Evolutionary conservation across 768 basidiomycete species (phyloP), one percentile per base, ranked within the genome.

Genomic region (Kwoniella heveanensis): DNA sequence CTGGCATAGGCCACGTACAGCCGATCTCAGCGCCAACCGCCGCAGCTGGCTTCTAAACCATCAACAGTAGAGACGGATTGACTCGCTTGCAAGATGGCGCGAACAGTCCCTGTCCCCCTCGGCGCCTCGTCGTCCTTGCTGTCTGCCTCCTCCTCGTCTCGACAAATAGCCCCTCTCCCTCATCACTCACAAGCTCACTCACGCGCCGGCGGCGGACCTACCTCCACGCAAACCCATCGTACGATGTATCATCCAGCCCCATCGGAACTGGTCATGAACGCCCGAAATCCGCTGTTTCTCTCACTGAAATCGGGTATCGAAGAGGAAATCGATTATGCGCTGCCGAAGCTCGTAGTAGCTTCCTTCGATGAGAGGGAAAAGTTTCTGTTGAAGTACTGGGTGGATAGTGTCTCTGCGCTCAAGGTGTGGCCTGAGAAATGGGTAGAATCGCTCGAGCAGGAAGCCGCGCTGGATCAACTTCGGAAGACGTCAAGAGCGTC

Each of bases 401-500:
- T 90, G 0, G 91, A 91, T 9, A 83, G 94, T 46, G 86, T 90
- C 25, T 89, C 92, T 70, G 88, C 88, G 5, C 83, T 97, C 22
- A 89, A 92, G 64, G 89, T 89, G 74, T 92, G 89, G 89, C 92
- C 93, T 2, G 87, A 90, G 74, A 89, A 87, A 88, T 94, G 90
- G 77, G 83, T 87, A 54, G 82, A 77, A 1, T 85, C 87, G 66
- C 57, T 79, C 37, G 65, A 77, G 52, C 44, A 67, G 10, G 69
- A 68, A 37, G 69, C 61, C 9, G 65, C 65, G 5, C 36, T 62
- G 17, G 22, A 54, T 4, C 22, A 54, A n/a, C 47, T 53, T 13
- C 32, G 60, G 26, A 39, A 32, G 53, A 53, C 32, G 6, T 26
- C 56, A 44, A 47, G 10, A 36, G n/a, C n/a, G n/a, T n/a, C n/a